Evolutionary conservation across 202 grass and related monocot genomes (phyloP).

Genomic region (Eragrostis tef): DNA sequence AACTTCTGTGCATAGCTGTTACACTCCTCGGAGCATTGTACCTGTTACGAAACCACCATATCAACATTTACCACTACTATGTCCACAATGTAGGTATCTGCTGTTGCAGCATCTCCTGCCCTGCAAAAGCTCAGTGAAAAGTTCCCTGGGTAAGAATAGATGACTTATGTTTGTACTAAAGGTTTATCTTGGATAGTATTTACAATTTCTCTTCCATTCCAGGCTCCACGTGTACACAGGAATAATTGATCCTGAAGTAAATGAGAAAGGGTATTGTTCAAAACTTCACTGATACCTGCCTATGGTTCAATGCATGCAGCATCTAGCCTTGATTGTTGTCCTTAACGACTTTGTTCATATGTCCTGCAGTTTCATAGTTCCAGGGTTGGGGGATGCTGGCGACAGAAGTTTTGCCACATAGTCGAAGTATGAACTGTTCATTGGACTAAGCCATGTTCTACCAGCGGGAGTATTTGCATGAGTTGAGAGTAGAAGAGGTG

Average conservation of each 20-base stretch:
- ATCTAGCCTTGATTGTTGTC: not conserved
- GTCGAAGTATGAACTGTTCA: not conserved
- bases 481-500: not conserved
- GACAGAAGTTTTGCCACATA: slow-evolving; percentile 84
- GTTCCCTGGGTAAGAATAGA: slow-evolving; percentile 76
- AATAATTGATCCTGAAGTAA: slow-evolving; percentile 84
- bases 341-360: slow-evolving; percentile 21
- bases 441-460: not conserved
- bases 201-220: slow-evolving; percentile 31
- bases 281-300: not conserved
- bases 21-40: not conserved
- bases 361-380: slow-evolving; percentile 80
- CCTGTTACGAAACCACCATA: slow-evolving; percentile 3
- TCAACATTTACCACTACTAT: slow-evolving; percentile 26
- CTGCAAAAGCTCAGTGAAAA: slow-evolving; percentile 80
- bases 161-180: slow-evolving; percentile 7
- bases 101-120: slow-evolving; percentile 87
- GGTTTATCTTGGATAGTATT: slow-evolving; percentile 15
- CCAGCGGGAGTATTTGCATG: slow-evolving; percentile 29
- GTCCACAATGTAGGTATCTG: slow-evolving; percentile 68
- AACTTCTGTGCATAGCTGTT: slow-evolving; percentile 23
- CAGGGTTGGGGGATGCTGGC: slow-evolving; percentile 94
- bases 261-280: slow-evolving; percentile 89
- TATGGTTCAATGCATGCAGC: slow-evolving; percentile 7
- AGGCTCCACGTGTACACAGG: slow-evolving; percentile 89